Evolutionary conservation across 2,329 filamentous ascomycete species (phyloP), one percentile per base, ranked within the genome.

Genomic region (Clonostachys solani): DNA sequence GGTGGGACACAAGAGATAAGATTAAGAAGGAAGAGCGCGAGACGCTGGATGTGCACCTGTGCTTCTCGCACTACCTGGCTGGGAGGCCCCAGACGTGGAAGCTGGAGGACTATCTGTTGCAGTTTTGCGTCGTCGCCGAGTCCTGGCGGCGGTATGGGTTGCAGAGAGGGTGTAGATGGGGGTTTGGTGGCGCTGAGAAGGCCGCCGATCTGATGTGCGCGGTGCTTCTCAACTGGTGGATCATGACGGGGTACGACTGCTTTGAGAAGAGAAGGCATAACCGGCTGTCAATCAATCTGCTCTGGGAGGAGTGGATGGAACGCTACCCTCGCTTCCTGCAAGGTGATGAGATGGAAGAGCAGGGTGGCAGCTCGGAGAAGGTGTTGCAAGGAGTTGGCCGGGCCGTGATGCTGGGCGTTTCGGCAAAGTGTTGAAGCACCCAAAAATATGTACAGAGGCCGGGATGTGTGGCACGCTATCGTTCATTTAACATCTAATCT

Each of bases 291-390:
- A 40, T 23, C 17, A 53, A 62, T 19, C 40, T 45, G 12, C 40
- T 56, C 7, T 66, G 63, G 63, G 53, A 60, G 12, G 35, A 48
- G n/a, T 66, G 62, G 64, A 16, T 62, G 40, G 47, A 52, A 2
- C 48, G 52, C 44, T 61, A 57, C 37, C 57, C 38, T 16, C 18
- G 44, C 18, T 45, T 13, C 37, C 12, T 40, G 37, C 15, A 42
- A 3, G 16, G 15, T 5, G 38, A 42, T 15, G 12, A 15, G 8
- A 40, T 41, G 37, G 23, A 34, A 19, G 40, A 34, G 12, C 13
- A n/a, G 33, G 12, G 19, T n/a, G 6, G 15, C 7, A 40, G 23
- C 23, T 29, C 23, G 10, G 23, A 29, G 9, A 29, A 29, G 23
- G 23, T 29, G 23, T 10, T 29, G 9, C 23, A 29, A 9, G 23